Evolutionary conservation across 441 rosid species (phyloP).

Genomic region (Erodium texanum): DNA sequence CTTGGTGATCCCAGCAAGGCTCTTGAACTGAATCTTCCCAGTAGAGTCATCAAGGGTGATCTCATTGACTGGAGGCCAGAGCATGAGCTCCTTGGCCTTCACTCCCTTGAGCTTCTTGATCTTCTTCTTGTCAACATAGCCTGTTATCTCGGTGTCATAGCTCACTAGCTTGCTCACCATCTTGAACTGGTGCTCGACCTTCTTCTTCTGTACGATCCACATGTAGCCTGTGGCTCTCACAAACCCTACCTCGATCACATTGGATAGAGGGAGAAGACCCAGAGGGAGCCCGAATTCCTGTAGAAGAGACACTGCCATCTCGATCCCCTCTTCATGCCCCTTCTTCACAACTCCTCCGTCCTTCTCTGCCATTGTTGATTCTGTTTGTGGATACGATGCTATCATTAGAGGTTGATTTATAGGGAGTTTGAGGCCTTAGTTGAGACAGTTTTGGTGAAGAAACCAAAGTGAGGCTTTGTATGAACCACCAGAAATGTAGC

Average conservation of each 20-base stretch:
- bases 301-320: slow-evolving; percentile 40
- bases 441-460: slow-evolving; percentile 26
- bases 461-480: slow-evolving; percentile 27
- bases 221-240: slow-evolving; percentile 39
- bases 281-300: slow-evolving; percentile 48
- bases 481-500: slow-evolving; percentile 18
- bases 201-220: slow-evolving; percentile 50
- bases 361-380: slow-evolving; percentile 33
- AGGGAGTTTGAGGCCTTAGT: not conserved
- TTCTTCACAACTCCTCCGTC: slow-evolving; percentile 43
- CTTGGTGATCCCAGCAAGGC: slow-evolving; percentile 56
- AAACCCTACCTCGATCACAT: slow-evolving; percentile 44
- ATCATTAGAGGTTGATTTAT: slow-evolving; percentile 16
- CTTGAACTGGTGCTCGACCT: slow-evolving; percentile 43
- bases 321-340: slow-evolving; percentile 44
- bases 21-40: slow-evolving; percentile 51
- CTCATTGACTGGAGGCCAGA: slow-evolving; percentile 43
- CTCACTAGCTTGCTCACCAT: slow-evolving; percentile 56
- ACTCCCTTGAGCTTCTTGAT: slow-evolving; percentile 66
- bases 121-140: slow-evolving; percentile 31
- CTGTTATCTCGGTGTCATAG: slow-evolving; percentile 38
- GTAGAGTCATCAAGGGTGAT: slow-evolving; percentile 32
- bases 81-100: slow-evolving; percentile 51
- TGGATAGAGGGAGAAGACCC: slow-evolving; percentile 48
- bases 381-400: too few relatives aligned